Conservation (phyloP, 2,329 filamentous ascomycete species). For the Dothideomycetes sp. region DNA sequence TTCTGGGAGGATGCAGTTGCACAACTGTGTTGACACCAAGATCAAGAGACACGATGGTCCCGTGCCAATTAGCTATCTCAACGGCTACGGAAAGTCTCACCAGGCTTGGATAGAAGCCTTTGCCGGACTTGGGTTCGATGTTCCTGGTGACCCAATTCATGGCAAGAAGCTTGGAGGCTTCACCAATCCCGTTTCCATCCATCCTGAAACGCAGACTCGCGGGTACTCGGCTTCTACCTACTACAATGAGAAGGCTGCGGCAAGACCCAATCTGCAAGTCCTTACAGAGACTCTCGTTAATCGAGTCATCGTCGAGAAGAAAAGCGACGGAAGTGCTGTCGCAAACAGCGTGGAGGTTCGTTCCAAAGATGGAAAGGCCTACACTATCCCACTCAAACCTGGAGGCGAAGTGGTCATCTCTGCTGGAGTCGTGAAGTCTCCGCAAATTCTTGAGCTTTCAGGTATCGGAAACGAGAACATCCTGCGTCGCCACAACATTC, state of each 20-base stretch:
- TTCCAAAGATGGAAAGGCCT: constrained; percentile 2
- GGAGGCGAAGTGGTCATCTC: constrained; percentile 44
- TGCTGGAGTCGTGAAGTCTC: constrained; percentile 47
- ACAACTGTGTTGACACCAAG: constrained; percentile 7
- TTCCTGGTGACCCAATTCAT: constrained; percentile 8
- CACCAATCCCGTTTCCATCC: constrained; percentile 5
- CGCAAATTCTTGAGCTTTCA: constrained; percentile 47
- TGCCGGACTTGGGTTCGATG: constrained; percentile 9
- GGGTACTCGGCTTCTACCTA: constrained; percentile 6
- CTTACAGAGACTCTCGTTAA: constrained; percentile 10
- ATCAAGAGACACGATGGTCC: constrained; percentile 10
- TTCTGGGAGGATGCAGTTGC: constrained; percentile 1
- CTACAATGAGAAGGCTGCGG: constrained; percentile 1
- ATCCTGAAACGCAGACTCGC: constrained; percentile 14
- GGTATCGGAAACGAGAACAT: constrained; percentile 38
- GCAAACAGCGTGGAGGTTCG: constrained; percentile 6
- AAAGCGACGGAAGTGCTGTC: background rate
- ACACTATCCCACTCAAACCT: background rate
- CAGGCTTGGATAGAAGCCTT: constrained; percentile 12
- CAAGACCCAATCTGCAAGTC: constrained; percentile 11
- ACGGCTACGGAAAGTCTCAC: constrained; percentile 4
- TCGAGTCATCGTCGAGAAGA: constrained; percentile 10
- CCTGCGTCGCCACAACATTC: constrained; percentile 29
- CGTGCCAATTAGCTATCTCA: constrained; percentile 1
- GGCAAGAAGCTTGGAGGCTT: constrained; percentile 4